Evolutionary conservation across 1,284 basidiomycete genomes (phyloP), one percentile per base, ranked within the genome.

Genomic region (Retiboletus flavoniger): DNA sequence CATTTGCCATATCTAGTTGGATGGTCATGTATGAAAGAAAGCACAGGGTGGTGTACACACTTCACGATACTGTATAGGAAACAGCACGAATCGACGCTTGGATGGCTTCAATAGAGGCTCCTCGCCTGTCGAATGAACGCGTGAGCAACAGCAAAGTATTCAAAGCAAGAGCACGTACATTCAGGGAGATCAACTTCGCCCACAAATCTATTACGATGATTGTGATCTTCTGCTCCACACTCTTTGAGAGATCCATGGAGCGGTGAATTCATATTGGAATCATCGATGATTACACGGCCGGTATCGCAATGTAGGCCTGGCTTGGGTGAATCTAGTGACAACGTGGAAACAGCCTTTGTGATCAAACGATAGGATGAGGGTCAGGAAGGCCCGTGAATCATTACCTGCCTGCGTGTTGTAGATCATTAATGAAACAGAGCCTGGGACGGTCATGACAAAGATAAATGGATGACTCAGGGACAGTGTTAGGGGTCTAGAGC

Each of bases 51-150:
- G 47, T 21, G 14, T 29, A 58, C 77, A 59, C 57, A 92, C 93
- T 79, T 96, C 93, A 59, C 89, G 82, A 71, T 93, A 94, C 73
- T 94, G 89, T 69, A 97, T 96, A 19, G 94, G 94, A 77, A 95
- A 96, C 24, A 96, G 80, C n/a, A 95, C 93, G 67, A 96, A 95
- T 17, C 91, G 87, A 57, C 83, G 82, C 62, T 78, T 83, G 21
- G 89, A 87, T 69, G 89, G 87, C 63, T 85, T 87, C 42, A 95
- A 78, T 8, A 95, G 76, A 39, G 93, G 92, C 69, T 95, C 92
- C 62, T 91, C 85, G 47, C 75, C 86, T 86, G 58, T 47, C 43
- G 17, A 42, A 31, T 6, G 50, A 51, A 17, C 2, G n/a, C 4
- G 9, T 54, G 26, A 55, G 29, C 14, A 3, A 28, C 16, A 26